A percentile compares a stretch with the other conserved stretches of the same genome.
Conservation (phyloP, 768 basidiomycete genomes). For the Calocybe indica region DNA sequence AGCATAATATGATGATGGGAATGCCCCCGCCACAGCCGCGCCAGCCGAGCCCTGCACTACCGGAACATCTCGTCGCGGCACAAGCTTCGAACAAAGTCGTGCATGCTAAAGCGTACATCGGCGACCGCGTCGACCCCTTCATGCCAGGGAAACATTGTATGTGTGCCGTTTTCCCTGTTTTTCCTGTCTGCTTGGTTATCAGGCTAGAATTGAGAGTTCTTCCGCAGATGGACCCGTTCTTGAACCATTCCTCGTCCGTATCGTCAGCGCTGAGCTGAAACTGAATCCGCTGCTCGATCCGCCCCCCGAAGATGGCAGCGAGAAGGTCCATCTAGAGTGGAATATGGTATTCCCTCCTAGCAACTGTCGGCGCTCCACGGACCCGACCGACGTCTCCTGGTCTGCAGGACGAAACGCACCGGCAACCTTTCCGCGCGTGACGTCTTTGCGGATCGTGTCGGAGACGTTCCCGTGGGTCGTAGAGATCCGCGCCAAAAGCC, state of each 20-base stretch:
- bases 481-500: constrained; percentile 36
- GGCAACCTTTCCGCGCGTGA: constrained; percentile 59
- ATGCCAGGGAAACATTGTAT: constrained; percentile 14
- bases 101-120: constrained; percentile 5
- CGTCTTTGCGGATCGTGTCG: constrained; percentile 47
- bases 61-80: not conserved
- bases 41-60: too few relatives aligned
- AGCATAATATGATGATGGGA: too few relatives aligned
- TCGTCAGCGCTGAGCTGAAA: constrained; percentile 39
- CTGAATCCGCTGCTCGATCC: constrained; percentile 63
- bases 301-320: constrained; percentile 28
- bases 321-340: constrained; percentile 56
- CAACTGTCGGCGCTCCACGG: constrained; percentile 57
- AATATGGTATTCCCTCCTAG: constrained; percentile 66
- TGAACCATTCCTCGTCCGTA: constrained; percentile 47
- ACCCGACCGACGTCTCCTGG: constrained; percentile 59
- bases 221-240: constrained; percentile 64
- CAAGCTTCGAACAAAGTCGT: not conserved
- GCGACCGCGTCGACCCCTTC: constrained; percentile 13
- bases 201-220: not conserved
- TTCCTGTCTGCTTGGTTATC: not conserved
- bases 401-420: constrained; percentile 56
- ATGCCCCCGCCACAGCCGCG: not conserved
- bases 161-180: not conserved
- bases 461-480: constrained; percentile 52